Percentiles rank a stretch among this genome's conserved stretches.
These are phyloP conservation scores for Acephala macrosclerotiorum DNA, from an alignment of 2,329 filamentous ascomycete genomes.

Conservation along the genomic window DNA sequence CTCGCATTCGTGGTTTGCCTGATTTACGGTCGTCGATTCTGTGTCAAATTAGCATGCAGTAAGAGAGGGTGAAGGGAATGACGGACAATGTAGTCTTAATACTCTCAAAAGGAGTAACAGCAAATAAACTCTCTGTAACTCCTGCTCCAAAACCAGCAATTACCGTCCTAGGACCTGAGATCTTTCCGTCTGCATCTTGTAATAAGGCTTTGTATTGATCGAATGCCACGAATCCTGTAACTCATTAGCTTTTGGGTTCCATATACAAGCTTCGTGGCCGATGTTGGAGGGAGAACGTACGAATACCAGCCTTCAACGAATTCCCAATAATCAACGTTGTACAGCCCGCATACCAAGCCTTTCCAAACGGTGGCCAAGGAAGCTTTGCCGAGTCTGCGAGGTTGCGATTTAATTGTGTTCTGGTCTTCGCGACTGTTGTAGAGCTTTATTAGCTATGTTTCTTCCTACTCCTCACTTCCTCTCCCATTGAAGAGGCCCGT, in stretches of 20 bases:
- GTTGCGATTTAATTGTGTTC: constrained; percentile 89
- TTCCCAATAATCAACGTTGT: constrained; percentile 97
- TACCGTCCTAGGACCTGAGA: constrained; percentile 89
- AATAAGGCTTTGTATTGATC: constrained; percentile 90
- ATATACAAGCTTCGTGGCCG: not conserved
- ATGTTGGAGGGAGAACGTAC: constrained; percentile 57
- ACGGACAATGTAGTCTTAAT: constrained; percentile 91
- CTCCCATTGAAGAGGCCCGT: not conserved
- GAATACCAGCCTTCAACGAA: constrained; percentile 93
- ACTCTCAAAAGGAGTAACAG: constrained; percentile 95
- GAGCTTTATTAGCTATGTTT: constrained; percentile 13
- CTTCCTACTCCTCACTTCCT: not conserved
- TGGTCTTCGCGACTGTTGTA: constrained; percentile 80
- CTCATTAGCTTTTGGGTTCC: constrained; percentile 2
- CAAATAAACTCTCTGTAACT: constrained; percentile 89
- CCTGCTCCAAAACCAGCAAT: constrained; percentile 94
- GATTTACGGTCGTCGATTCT: constrained; percentile 95
- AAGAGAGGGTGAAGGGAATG: not conserved
- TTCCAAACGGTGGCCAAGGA: constrained; percentile 92
- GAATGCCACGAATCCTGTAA: constrained; percentile 86
- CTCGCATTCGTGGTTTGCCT: constrained; percentile 83
- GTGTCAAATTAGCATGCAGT: constrained; percentile 16
- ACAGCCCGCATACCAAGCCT: constrained; percentile 97
- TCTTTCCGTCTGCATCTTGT: constrained; percentile 83
- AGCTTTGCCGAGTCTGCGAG: constrained; percentile 85